A percentile compares a stretch with the other conserved stretches of the same genome.
Conservation (phyloP, 768 basidiomycete species). For the Russula griseocarnosa region DNA sequence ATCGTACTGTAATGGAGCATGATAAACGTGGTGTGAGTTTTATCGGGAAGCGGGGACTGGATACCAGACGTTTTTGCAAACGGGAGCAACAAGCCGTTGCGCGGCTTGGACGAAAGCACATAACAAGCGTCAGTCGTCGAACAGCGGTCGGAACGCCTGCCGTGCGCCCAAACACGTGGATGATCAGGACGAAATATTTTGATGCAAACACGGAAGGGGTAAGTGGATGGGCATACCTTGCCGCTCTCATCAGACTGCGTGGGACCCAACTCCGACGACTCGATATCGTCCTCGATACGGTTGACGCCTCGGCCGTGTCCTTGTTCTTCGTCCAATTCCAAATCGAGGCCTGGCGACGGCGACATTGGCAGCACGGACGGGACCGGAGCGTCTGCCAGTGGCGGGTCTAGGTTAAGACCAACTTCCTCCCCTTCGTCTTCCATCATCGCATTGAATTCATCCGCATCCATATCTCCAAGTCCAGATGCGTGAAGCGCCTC, state of each 20-base stretch:
- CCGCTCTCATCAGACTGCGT: constrained; percentile 25
- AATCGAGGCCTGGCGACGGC: neutral
- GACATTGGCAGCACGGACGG: neutral
- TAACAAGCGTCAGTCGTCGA: constrained; percentile 21
- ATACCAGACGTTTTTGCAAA: neutral
- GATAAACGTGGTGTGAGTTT: neutral
- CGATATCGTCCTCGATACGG: constrained; percentile 23
- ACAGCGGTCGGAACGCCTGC: constrained; percentile 26
- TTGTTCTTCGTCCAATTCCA: constrained; percentile 6
- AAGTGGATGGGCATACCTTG: constrained; percentile 17
- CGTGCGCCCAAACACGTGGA: neutral
- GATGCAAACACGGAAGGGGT: neutral
- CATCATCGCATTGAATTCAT: constrained; percentile 58
- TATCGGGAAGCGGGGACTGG: neutral
- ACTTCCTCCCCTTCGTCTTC: constrained; percentile 59
- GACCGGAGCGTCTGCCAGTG: constrained; percentile 6
- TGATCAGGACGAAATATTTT: neutral
- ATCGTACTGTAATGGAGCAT: neutral
- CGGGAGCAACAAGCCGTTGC: neutral
- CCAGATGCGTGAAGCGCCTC: constrained; percentile 56
- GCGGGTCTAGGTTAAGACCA: constrained; percentile 22
- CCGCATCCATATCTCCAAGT: constrained; percentile 59
- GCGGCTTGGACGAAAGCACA: neutral
- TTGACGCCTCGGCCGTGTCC: constrained; percentile 1
- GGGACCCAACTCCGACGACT: constrained; percentile 24